Evolutionary conservation across 1,139 yeast species (phyloP), one percentile per base, ranked within the genome.

Genomic region (Candida anutae): DNA sequence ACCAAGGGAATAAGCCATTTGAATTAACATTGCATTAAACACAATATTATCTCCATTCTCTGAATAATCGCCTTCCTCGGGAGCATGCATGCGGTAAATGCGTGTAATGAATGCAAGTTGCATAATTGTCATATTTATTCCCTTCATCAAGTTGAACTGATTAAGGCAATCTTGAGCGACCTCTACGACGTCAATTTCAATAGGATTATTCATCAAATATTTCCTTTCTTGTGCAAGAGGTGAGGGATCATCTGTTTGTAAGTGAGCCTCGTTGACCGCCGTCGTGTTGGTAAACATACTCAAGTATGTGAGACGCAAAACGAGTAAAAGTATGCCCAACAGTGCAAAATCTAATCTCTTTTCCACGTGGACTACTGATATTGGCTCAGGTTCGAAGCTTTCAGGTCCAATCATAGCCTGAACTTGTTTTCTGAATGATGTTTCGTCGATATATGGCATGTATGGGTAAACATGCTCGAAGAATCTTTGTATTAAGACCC

Each of bases 41-140:
- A 58, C 53, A 24, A 50, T 53, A 0, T 70, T 56, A 37, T 67
- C 76, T 1, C 63, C 64, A 2, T 69, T 67, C 35, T 63, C 69
- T 2, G 61, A 56, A 4, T 62, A 66, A 34, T 63, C 68, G 5
- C 76, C 74, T 39, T 70, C 76, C 40, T 70, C 77, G 2, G 75
- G 76, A 0, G 76, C 64, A 38, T 55, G 49, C 12, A 46, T 42
- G 28, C 62, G 62, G 39, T 70, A 71, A 15, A 55, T 38, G 22
- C 69, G 48, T 16, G 59, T 40, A 29, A 56, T 45, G 12, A 64
- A 40, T 0, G 67, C 58, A 26, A 74, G 62, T 39, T 74, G 80
- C 31, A 76, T 55, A 6, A 73, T 62, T 0, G 69, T 60, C 14
- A 75, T 41, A 10, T 70, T 65, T 13, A 73, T 65, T 30, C 69